Evolutionary conservation across 2,329 filamentous ascomycete species (phyloP).

Genomic region (Coniosporium tulheliwenetii): DNA sequence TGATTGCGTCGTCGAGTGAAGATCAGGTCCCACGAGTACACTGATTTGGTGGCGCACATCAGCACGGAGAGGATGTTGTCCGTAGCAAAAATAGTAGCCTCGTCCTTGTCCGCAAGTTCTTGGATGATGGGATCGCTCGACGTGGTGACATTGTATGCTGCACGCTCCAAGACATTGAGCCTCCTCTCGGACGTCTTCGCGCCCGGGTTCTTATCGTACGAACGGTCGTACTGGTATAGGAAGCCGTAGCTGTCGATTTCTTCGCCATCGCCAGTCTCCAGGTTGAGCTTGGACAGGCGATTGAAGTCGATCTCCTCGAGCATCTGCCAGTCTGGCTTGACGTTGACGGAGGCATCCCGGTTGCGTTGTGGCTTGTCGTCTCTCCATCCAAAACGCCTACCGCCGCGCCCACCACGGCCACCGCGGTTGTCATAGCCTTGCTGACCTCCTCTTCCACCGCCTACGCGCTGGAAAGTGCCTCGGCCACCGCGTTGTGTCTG

Average conservation of each 20-base stretch:
- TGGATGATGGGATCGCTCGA: slow-evolving; percentile 93
- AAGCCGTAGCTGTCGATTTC: slow-evolving; percentile 93
- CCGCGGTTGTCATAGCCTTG: slow-evolving; percentile 57
- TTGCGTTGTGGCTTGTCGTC: slow-evolving; percentile 97
- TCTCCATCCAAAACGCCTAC: slow-evolving; percentile 92
- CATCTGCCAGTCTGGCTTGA: slow-evolving; percentile 89
- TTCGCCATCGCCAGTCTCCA: slow-evolving; percentile 88
- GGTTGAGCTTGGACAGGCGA: slow-evolving; percentile 84
- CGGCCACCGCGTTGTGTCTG: slow-evolving; percentile 56
- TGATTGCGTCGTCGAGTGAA: slow-evolving; percentile 88
- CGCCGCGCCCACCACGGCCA: slow-evolving; percentile 54
- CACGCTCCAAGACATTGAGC: slow-evolving; percentile 77
- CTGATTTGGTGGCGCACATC: slow-evolving; percentile 92
- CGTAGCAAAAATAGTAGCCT: slow-evolving; percentile 92
- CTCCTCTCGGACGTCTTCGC: slow-evolving; percentile 72
- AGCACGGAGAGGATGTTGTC: slow-evolving; percentile 97
- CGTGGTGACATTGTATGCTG: slow-evolving; percentile 95
- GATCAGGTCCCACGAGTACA: slow-evolving; percentile 97
- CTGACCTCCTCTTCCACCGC: slow-evolving; percentile 50
- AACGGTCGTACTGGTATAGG: slow-evolving; percentile 95
- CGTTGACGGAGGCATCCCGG: slow-evolving; percentile 88
- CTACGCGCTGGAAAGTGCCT: slow-evolving; percentile 58
- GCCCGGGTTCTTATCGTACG: slow-evolving; percentile 84
- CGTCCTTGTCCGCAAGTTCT: slow-evolving; percentile 87
- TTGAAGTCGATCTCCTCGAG: slow-evolving; percentile 98